phyloP scores from a whole-genome alignment of 495 filamentous ascomycete species.

The Beverwykella pulmonaria region DNA sequence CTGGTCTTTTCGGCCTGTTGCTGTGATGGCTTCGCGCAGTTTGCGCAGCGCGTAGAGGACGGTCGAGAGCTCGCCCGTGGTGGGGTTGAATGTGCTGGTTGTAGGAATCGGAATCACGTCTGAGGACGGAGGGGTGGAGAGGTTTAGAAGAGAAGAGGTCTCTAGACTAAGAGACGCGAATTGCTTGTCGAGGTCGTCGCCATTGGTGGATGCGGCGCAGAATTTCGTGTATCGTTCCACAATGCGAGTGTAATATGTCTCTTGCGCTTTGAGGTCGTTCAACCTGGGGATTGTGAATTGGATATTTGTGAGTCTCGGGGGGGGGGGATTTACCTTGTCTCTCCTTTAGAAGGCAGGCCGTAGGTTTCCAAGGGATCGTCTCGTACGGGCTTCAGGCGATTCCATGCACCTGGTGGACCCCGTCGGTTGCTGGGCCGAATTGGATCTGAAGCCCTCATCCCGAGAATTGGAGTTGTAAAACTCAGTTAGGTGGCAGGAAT shows the following conservation, averaged over 20 bases:
- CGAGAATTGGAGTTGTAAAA: not conserved
- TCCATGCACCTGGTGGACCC: conserved; percentile 60
- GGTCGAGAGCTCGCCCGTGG: conserved; percentile 58
- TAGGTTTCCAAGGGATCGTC: conserved; percentile 74
- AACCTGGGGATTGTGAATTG: conserved; percentile 55
- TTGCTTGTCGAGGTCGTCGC: conserved; percentile 69
- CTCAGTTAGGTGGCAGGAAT: not conserved
- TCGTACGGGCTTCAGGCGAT: conserved; percentile 70
- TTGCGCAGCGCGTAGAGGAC: conserved; percentile 81
- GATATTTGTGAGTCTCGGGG: not conserved
- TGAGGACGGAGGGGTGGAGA: not conserved
- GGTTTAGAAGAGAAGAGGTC: conserved; percentile 40
- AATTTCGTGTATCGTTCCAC: conserved; percentile 84
- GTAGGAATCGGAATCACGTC: conserved; percentile 22
- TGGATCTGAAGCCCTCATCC: conserved; percentile 35
- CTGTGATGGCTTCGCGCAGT: conserved; percentile 83
- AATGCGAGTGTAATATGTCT: conserved; percentile 83
- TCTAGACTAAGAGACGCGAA: conserved; percentile 66
- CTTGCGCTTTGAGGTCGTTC: conserved; percentile 72
- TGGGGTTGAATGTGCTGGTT: conserved; percentile 37
- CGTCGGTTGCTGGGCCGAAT: conserved; percentile 47
- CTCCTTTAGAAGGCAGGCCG: conserved; percentile 86
- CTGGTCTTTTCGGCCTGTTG: conserved; percentile 64
- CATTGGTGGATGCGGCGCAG: conserved; percentile 67
- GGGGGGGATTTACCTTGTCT: conserved; percentile 50